Evolutionary conservation across 768 basidiomycete genomes (phyloP).

Genomic region (Leccinum subgranulosum): DNA sequence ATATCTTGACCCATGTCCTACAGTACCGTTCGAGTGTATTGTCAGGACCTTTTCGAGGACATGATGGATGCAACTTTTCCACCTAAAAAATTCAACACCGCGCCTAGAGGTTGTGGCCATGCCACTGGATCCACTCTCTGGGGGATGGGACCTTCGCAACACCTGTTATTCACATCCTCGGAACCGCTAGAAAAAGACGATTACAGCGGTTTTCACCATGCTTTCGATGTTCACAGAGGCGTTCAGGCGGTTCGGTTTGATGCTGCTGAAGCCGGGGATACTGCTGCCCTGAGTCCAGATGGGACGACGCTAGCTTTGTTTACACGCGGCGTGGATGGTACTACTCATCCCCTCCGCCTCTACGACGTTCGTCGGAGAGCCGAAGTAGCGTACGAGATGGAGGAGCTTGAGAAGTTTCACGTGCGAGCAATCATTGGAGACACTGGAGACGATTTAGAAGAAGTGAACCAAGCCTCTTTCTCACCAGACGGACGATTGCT

Average conservation of each 20-base stretch:
- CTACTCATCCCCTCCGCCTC: slow-evolving; percentile 40
- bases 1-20: background rate
- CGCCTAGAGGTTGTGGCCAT: slow-evolving; percentile 21
- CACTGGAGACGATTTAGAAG: slow-evolving; percentile 18
- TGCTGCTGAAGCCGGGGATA: slow-evolving; percentile 52
- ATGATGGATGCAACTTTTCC: slow-evolving; percentile 12
- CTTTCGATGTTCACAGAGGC: slow-evolving; percentile 40
- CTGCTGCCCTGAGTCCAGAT: slow-evolving; percentile 41
- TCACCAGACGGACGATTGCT: slow-evolving; percentile 62
- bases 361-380: slow-evolving; percentile 47
- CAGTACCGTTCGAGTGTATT: slow-evolving; percentile 24
- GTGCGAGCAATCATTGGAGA: background rate
- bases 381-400: slow-evolving; percentile 25
- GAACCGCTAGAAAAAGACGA: slow-evolving; percentile 35
- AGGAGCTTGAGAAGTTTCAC: slow-evolving; percentile 37
- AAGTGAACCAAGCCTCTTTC: slow-evolving; percentile 50
- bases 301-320: slow-evolving; percentile 38
- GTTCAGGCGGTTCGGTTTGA: slow-evolving; percentile 36
- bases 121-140: slow-evolving; percentile 49
- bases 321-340: slow-evolving; percentile 21
- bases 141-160: slow-evolving; percentile 42
- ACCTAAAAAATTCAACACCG: slow-evolving; percentile 11
- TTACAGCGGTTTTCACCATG: slow-evolving; percentile 45
- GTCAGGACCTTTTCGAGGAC: slow-evolving; percentile 23
- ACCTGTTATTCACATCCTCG: slow-evolving; percentile 53